Evolutionary conservation across 2,329 filamentous ascomycete genomes (phyloP).

Genomic region (Fusarium sp.): DNA sequence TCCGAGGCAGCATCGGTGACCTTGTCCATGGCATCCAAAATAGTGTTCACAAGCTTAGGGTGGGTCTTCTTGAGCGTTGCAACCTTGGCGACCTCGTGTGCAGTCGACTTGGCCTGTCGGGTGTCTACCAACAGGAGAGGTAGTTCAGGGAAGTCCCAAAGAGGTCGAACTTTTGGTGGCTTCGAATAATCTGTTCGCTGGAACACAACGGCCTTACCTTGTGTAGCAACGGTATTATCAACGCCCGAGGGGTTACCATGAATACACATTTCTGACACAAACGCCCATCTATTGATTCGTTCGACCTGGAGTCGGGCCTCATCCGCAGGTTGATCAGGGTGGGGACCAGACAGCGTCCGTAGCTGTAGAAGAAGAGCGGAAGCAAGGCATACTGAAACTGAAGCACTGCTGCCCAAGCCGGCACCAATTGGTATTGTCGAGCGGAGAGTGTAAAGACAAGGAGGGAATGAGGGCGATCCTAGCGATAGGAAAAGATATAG

Average conservation of each 20-base stretch:
- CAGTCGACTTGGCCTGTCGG: constrained; percentile 85
- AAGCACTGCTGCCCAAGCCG: constrained; percentile 93
- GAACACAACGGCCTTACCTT: constrained; percentile 94
- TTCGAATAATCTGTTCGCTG: constrained; percentile 81
- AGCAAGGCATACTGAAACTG: constrained; percentile 88
- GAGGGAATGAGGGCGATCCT: constrained; percentile 80
- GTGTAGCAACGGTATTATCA: constrained; percentile 94
- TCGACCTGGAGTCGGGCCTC: constrained; percentile 93
- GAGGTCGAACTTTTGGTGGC: constrained; percentile 78
- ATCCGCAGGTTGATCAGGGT: constrained; percentile 87
- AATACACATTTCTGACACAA: constrained; percentile 96
- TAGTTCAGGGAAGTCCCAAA: constrained; percentile 91
- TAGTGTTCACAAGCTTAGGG: constrained; percentile 80
- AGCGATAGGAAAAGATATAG: constrained; percentile 93
- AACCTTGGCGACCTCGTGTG: constrained; percentile 88
- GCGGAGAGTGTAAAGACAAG: constrained; percentile 88
- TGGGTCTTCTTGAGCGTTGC: constrained; percentile 75
- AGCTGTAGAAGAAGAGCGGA: constrained; percentile 88
- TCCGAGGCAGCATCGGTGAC: constrained; percentile 68
- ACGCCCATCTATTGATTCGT: constrained; percentile 97
- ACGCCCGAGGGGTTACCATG: constrained; percentile 97
- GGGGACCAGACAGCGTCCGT: constrained; percentile 86
- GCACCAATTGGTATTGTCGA: constrained; percentile 94
- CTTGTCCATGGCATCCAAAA: constrained; percentile 86
- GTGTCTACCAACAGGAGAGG: constrained; percentile 93